Percentiles rank a stretch among this genome's conserved stretches.
Evolutionary conservation across 1,139 yeast genomes (phyloP).

Genomic region (Pneumocystis carinii): DNA sequence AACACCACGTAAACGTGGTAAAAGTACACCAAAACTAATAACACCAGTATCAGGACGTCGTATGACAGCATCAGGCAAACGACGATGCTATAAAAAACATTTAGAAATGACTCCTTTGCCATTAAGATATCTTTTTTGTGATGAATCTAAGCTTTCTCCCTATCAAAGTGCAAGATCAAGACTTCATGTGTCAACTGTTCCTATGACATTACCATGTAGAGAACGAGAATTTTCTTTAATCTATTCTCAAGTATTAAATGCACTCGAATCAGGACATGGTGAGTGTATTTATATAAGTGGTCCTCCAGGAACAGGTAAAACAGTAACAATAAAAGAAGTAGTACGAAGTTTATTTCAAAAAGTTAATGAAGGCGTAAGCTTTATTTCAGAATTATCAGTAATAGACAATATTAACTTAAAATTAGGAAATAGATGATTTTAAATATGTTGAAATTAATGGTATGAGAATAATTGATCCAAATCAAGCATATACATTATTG

Average conservation of each 20-base stretch:
- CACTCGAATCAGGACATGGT: slow-evolving; percentile 60
- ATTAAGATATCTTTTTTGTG: slow-evolving; percentile 11
- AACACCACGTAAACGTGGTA: background rate
- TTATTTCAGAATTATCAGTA: background rate
- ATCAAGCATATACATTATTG: slow-evolving; percentile 65
- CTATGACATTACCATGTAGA: slow-evolving; percentile 67
- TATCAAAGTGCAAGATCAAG: slow-evolving; percentile 43
- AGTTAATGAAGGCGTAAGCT: slow-evolving; percentile 23
- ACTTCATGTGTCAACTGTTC: slow-evolving; percentile 49
- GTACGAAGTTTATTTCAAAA: slow-evolving; percentile 43
- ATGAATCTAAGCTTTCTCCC: slow-evolving; percentile 16
- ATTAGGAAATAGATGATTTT: slow-evolving; percentile 38
- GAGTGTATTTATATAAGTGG: slow-evolving; percentile 86
- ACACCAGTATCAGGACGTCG: background rate
- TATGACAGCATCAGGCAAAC: background rate
- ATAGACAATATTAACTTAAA: background rate
- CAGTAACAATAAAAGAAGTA: slow-evolving; percentile 83
- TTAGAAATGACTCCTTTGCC: slow-evolving; percentile 16
- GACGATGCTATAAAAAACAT: slow-evolving; percentile 2
- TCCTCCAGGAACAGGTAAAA: slow-evolving; percentile 96
- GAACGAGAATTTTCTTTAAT: slow-evolving; percentile 72
- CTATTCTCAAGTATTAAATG: slow-evolving; percentile 55
- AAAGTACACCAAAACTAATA: background rate
- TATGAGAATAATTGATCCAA: slow-evolving; percentile 67
- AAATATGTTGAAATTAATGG: slow-evolving; percentile 82